Percentiles rank a stretch among this genome's conserved stretches.
These are phyloP conservation scores for Margaritispora aquatica DNA, from an alignment of 495 filamentous ascomycete genomes.

Conservation along the genomic window DNA sequence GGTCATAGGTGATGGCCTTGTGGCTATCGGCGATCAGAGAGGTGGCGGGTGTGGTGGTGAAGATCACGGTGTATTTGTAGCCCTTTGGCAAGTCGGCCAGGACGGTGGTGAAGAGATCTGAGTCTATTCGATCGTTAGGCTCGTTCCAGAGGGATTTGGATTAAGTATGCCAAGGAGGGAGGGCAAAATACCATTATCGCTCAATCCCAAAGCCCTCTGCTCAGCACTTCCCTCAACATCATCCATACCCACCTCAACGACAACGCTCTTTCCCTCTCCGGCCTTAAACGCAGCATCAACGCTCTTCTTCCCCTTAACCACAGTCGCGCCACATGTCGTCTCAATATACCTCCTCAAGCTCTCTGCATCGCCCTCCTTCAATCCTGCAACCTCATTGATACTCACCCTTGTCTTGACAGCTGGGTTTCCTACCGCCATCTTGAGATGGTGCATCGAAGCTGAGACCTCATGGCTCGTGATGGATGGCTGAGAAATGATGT, in stretches of 20 bases:
- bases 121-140: slow-evolving; percentile 6
- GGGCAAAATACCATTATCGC: slow-evolving; percentile 4
- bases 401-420: neutral
- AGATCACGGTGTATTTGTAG: slow-evolving; percentile 40
- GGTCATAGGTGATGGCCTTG: slow-evolving; percentile 38
- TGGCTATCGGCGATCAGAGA: neutral
- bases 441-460: slow-evolving; percentile 55
- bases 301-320: neutral
- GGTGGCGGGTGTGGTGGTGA: slow-evolving; percentile 19
- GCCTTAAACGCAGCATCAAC: neutral
- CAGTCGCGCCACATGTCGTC: neutral
- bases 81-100: slow-evolving; percentile 4
- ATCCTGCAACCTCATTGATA: slow-evolving; percentile 58
- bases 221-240: neutral
- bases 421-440: slow-evolving; percentile 4
- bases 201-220: neutral
- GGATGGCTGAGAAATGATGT: slow-evolving; percentile 75
- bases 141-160: no score
- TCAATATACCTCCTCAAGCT: slow-evolving; percentile 37
- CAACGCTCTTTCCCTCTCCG: slow-evolving; percentile 6
- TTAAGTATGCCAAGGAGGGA: no score
- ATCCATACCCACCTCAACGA: neutral
- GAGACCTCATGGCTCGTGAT: slow-evolving; percentile 54
- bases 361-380: slow-evolving; percentile 35
- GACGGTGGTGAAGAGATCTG: slow-evolving; percentile 1